Evolutionary conservation across 2,329 filamentous ascomycete genomes (phyloP), one percentile per base, ranked within the genome.

Genomic region (Phialophora macrospora): DNA sequence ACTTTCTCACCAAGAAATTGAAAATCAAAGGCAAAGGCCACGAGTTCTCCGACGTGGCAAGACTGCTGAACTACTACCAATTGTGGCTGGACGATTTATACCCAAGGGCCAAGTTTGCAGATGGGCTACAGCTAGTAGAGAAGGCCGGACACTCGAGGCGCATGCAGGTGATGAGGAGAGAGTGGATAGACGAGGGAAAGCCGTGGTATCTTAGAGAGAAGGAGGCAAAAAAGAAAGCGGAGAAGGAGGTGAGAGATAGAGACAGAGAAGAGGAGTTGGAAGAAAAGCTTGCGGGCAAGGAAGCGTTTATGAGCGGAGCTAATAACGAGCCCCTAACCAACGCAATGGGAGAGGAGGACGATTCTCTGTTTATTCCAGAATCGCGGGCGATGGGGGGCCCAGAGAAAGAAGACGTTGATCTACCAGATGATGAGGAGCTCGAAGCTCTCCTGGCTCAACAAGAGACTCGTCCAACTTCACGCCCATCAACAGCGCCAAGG

Each of bases 61-160:
- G 88, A 17, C 84, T 99, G 26, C 83, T 99, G 55, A 92, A 91
- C 26, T 91, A 96, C 75, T 99, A 98, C 75, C 95, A 98, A 76
- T 79, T 97, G 63, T 99, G 95, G 95, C 89, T 99, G 1, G 94
- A 99, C 78, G 93, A 97, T 74, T 83, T 99, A 12, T 99, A 93
- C 74, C 95, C 95, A 12, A 93, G 96, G 74, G 95, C 94, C 4
- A 94, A 93, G 74, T 99, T 99, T 74, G 85, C 91, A 55, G 95
- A 99, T 74, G 95, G 91, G 2, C 81, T 98, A 6, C 81, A 84
- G 46, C 97, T 98, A 82, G 91, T 98, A 2, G 95, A 99, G 77
- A 97, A 96, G 78, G 83, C 92, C 0, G 95, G 95, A 1, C 95
- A 97, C 78, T 92, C 90, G 72, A 93, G 91, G 75, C 83, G 84